These are phyloP conservation scores for Vitis cinerea DNA, from an alignment of 164 flowering plant genomes.

Conservation along the genomic window DNA sequence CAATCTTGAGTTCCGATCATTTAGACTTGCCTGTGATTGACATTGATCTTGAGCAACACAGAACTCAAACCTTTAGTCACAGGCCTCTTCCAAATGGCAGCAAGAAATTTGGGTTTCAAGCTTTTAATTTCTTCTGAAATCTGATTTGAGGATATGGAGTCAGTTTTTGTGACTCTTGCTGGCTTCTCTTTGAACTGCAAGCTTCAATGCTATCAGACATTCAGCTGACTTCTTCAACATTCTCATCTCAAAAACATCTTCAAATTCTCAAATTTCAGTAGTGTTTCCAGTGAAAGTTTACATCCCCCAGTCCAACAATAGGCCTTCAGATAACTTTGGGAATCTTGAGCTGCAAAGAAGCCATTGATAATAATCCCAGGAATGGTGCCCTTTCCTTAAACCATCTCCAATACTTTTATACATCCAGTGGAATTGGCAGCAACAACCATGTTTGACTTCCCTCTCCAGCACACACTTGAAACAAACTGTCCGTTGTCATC, in stretches of 20 bases:
- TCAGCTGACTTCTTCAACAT: neutral
- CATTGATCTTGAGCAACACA: neutral
- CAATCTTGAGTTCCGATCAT: too few species aligned
- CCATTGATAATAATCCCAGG: neutral
- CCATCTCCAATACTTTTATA: conserved; percentile 80
- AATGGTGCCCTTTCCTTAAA: conserved; percentile 29
- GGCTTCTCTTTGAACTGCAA: neutral
- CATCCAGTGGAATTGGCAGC: conserved; percentile 92
- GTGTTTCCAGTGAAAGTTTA: neutral
- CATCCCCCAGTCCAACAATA: neutral
- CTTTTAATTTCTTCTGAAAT: neutral
- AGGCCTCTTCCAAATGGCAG: neutral
- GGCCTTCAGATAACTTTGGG: neutral
- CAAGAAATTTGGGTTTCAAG: neutral
- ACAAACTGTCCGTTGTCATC: conserved; percentile 89
- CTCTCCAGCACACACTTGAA: conserved; percentile 93
- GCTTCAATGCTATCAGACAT: neutral
- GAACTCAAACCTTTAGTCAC: neutral
- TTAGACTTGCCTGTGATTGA: too few species aligned
- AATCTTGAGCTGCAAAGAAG: conserved; percentile 1
- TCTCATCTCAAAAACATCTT: neutral
- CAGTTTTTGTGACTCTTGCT: neutral
- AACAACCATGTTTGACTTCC: conserved; percentile 72
- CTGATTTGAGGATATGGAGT: neutral
- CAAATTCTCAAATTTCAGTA: neutral